Evolutionary conservation across 805 yeast genomes (phyloP).

Genomic region (Schwanniomyces yamadae): DNA sequence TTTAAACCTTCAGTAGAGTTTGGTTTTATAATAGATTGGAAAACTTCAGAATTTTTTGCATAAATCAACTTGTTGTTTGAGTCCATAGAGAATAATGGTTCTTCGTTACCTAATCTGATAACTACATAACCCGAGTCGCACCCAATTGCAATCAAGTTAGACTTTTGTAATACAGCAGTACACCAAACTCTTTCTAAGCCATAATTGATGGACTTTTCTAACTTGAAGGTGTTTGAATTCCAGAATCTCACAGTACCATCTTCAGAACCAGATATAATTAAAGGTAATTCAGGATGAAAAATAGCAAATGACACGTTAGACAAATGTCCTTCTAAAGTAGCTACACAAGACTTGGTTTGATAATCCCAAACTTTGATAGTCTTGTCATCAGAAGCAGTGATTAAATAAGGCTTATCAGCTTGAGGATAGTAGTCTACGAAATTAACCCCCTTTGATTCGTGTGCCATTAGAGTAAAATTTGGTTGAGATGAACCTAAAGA

Average conservation of each 20-base stretch:
- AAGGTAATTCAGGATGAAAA: constrained; percentile 96
- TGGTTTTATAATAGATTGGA: constrained; percentile 72
- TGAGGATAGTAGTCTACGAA: constrained; percentile 96
- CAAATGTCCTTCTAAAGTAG: constrained; percentile 90
- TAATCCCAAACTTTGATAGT: constrained; percentile 93
- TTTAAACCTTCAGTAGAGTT: constrained; percentile 59
- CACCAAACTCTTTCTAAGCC: constrained; percentile 98
- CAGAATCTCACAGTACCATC: constrained; percentile 93
- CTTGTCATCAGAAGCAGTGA: constrained; percentile 88
- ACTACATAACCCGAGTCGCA: constrained; percentile 94
- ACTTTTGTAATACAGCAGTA: constrained; percentile 65
- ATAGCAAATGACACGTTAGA: constrained; percentile 95
- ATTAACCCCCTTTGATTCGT: constrained; percentile 91
- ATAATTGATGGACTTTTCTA: constrained; percentile 87
- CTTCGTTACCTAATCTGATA: constrained; percentile 87
- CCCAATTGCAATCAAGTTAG: constrained; percentile 85
- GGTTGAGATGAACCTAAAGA: constrained; percentile 83
- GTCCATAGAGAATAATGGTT: constrained; percentile 92
- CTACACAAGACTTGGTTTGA: constrained; percentile 94
- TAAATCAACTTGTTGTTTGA: constrained; percentile 87
- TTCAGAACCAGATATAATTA: constrained; percentile 94
- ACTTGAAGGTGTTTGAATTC: constrained; percentile 91
- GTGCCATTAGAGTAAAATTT: constrained; percentile 88
- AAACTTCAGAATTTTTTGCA: constrained; percentile 89
- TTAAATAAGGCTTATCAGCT: constrained; percentile 93